These are phyloP conservation scores for Aspergillus ellipticus DNA, from an alignment of 495 filamentous ascomycete genomes.

Conservation along the genomic window DNA sequence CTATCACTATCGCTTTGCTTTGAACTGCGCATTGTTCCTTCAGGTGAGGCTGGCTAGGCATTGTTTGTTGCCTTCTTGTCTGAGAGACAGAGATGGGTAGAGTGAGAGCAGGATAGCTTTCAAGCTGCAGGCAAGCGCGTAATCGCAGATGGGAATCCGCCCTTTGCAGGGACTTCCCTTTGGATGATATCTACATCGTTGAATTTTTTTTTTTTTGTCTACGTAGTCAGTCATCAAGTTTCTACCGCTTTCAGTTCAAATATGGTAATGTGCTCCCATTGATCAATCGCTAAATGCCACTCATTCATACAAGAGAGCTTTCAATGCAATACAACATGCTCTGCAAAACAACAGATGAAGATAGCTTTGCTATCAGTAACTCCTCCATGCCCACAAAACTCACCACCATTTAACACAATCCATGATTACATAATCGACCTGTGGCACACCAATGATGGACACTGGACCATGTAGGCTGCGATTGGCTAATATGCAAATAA, in stretches of 20 bases:
- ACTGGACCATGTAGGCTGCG: not conserved
- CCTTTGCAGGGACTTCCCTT: not conserved
- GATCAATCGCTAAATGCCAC: not conserved
- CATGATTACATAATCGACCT: not conserved
- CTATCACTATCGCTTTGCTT: too few species aligned
- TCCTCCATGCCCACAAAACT: not conserved
- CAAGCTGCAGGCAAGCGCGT: not conserved
- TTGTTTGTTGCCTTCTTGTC: not conserved
- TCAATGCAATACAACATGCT: not conserved
- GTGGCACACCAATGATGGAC: not conserved
- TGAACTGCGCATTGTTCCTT: too few species aligned
- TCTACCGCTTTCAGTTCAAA: not conserved
- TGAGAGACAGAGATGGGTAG: not conserved
- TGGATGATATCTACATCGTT: not conserved
- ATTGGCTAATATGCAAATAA: not conserved
- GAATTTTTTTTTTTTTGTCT: too few species aligned
- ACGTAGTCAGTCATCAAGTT: too few species aligned
- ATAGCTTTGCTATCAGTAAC: not conserved
- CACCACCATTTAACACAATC: not conserved
- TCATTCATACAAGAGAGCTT: not conserved
- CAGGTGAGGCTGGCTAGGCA: too few species aligned
- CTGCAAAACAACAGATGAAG: not conserved
- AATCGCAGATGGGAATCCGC: not conserved
- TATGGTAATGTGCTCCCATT: not conserved
- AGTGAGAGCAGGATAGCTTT: not conserved